A percentile compares a stretch with the other conserved stretches of the same genome.
Conservation (phyloP, 768 basidiomycete species). For the Inosperma sp. region DNA sequence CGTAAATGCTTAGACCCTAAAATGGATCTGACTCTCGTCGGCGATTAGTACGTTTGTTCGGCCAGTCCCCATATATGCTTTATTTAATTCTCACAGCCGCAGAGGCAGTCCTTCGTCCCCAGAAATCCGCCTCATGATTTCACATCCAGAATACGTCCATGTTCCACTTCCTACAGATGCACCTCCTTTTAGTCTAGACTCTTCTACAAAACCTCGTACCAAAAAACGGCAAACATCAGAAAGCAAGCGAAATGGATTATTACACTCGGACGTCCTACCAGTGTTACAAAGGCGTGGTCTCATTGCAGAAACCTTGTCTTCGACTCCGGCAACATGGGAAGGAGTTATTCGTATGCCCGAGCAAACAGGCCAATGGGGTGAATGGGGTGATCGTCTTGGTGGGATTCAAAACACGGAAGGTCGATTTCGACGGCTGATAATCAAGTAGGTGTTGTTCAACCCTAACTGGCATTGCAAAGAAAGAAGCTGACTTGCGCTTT, state of each 20-base stretch:
- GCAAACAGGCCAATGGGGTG: slow-evolving; percentile 15
- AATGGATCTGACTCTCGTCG: slow-evolving; percentile 48
- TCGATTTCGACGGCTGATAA: slow-evolving; percentile 34
- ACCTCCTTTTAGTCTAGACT: slow-evolving; percentile 9
- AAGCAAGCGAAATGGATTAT: slow-evolving; percentile 11
- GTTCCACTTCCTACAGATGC: slow-evolving; percentile 34
- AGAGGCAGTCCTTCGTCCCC: slow-evolving; percentile 36
- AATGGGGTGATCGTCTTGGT: slow-evolving; percentile 21
- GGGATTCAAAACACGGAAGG: slow-evolving; percentile 32
- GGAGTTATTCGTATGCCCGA: slow-evolving; percentile 50
- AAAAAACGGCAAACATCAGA: slow-evolving; percentile 10
- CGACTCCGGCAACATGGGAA: slow-evolving; percentile 39
- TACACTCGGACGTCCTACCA: slow-evolving; percentile 37
- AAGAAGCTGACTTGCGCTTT: slow-evolving; percentile 6
- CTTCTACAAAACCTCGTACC: not conserved
- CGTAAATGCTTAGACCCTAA: slow-evolving; percentile 41
- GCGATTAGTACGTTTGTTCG: slow-evolving; percentile 48
- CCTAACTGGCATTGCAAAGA: not conserved
- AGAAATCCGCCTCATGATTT: slow-evolving; percentile 41
- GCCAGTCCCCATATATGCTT: not conserved
- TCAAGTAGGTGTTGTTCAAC: slow-evolving; percentile 32
- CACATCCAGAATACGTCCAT: slow-evolving; percentile 43
- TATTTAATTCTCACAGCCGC: slow-evolving; percentile 34
- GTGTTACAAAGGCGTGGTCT: slow-evolving; percentile 43
- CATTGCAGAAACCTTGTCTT: slow-evolving; percentile 33